These are phyloP conservation scores for Cordyceps fumosorosea DNA, from an alignment of 2,329 filamentous ascomycete genomes.

Conservation along the genomic window DNA sequence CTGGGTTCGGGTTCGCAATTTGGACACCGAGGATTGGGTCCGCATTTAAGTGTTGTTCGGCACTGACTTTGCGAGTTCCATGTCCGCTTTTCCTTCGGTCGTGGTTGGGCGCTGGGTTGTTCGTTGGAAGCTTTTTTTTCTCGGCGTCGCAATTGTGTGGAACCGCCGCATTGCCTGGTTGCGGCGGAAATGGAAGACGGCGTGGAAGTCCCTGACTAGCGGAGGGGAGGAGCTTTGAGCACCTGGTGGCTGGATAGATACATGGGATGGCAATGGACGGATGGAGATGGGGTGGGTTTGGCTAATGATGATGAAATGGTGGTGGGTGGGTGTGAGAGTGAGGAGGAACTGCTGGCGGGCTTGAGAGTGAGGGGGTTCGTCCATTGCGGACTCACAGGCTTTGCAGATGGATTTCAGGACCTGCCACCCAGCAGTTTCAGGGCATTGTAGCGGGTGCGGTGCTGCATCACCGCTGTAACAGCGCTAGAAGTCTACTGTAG, in stretches of 20 bases:
- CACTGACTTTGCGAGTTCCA: constrained; percentile 2
- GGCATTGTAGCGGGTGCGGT: too few species aligned
- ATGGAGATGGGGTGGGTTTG: background rate
- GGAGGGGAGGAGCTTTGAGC: background rate
- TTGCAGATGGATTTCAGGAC: background rate
- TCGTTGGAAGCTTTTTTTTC: background rate
- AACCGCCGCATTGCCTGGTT: background rate
- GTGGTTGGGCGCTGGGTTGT: background rate
- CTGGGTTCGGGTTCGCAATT: constrained; percentile 7
- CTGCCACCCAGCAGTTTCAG: too few species aligned
- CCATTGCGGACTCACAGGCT: background rate
- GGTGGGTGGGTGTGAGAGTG: background rate
- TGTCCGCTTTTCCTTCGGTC: background rate
- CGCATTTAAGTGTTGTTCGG: constrained; percentile 7
- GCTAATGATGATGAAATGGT: background rate
- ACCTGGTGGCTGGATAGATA: background rate
- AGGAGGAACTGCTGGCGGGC: background rate
- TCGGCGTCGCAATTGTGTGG: constrained; percentile 7
- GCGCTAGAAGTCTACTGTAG: background rate
- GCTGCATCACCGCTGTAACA: background rate
- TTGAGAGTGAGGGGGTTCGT: background rate
- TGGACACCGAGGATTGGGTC: constrained; percentile 9
- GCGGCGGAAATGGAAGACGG: background rate
- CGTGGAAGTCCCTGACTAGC: constrained; percentile 4
- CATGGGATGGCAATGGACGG: background rate